Evolutionary conservation across 1,284 basidiomycete genomes (phyloP), one percentile per base, ranked within the genome.

Genomic region (Rhizoctonia solani): DNA sequence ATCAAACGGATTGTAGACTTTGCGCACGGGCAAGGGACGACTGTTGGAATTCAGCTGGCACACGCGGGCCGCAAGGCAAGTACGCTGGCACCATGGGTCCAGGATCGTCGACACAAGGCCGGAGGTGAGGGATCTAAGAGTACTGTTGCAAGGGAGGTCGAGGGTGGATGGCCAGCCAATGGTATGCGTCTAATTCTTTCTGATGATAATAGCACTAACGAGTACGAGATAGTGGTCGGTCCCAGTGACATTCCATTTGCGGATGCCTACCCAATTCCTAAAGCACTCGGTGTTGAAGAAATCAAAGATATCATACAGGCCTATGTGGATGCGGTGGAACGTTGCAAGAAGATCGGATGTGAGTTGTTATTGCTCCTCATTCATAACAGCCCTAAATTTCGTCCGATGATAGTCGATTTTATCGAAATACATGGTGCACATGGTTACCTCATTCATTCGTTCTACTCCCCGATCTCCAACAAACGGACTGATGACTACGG

Each of bases 371-470:
- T 66, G 54, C 27, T 16, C 19, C 34, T 56, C 25, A 14, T 25
- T 27, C 25, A 13, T 42, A 46, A 6, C 27, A 21, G 16, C 19
- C 34, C 52, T 76, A 4, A 76, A 14, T 23, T 37, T 21, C 14
- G 25, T 75, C 3, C n/a, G 23, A 49, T 30, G 13, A 19, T 41
- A 86, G 85, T 86, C 74, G 92, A 95, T 76, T 92, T 90, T 72
- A 87, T 95, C 68, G 91, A 95, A 75, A 75, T 92, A 21, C 90
- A 92, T 75, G 83, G 80, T 61, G 85, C 88, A 1, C 89, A 93
- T 73, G 85, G 87, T 21, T 89, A 89, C 75, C 80, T 88, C 23
- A 29, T 86, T 4, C 83, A 86, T 74, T 75, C 77, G 37, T 92
- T 91, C 76, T 73, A 86, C 16, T 89, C 87, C 5, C 90, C 90